Evolutionary conservation across 331 rosid genomes (phyloP).

Genomic region (Spiraea crenata): DNA sequence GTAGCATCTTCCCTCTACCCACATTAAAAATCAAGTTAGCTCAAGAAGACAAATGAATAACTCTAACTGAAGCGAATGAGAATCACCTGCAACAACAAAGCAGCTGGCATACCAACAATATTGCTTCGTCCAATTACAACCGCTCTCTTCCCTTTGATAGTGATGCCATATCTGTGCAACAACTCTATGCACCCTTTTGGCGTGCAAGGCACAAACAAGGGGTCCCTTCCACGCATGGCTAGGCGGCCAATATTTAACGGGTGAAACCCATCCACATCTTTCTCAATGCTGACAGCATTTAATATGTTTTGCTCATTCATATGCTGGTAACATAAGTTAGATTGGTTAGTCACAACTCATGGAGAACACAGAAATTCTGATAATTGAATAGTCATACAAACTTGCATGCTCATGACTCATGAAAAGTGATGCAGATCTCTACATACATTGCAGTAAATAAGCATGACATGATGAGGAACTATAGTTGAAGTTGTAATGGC

Average conservation of each 20-base stretch:
- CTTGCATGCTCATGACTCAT: not conserved
- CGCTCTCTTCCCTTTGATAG: constrained; percentile 82
- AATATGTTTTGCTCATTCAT: constrained; percentile 74
- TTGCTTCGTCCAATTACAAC: constrained; percentile 96
- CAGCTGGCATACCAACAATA: constrained; percentile 95
- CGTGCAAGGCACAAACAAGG: constrained; percentile 89
- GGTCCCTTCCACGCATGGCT: constrained; percentile 94
- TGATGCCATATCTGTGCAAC: constrained; percentile 59
- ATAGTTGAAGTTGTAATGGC: not conserved
- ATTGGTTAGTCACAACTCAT: not conserved
- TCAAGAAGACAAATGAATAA: not conserved
- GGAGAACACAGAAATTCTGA: not conserved
- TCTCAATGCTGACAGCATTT: constrained; percentile 77
- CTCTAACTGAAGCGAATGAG: constrained; percentile 5
- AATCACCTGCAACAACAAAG: constrained; percentile 78
- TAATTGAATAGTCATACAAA: not conserved
- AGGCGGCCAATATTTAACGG: constrained; percentile 89
- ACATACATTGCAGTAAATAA: not conserved
- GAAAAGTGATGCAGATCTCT: not conserved
- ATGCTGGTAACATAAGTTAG: constrained; percentile 48
- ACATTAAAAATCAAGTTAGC: constrained; percentile 1
- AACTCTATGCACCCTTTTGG: constrained; percentile 98
- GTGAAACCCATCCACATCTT: constrained; percentile 94
- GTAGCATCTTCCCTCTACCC: constrained; percentile 91
- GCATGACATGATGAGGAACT: not conserved